Conservation (phyloP, 2,329 filamentous ascomycete species). For the Apiospora koreana region DNA sequence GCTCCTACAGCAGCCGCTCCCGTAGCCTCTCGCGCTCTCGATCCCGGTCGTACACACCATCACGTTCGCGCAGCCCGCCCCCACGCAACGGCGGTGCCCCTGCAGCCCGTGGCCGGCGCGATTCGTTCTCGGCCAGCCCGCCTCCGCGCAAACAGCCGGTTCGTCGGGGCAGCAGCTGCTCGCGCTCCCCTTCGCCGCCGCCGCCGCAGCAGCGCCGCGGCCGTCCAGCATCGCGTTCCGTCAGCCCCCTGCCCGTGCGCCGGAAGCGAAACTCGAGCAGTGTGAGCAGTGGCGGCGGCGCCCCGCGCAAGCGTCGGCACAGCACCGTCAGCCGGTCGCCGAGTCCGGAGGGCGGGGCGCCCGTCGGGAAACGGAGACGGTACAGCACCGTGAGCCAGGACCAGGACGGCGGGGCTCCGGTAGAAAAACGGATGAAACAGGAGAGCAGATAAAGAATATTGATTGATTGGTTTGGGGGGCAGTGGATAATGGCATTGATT, state of each 20-base stretch:
- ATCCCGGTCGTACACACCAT: slow-evolving; percentile 18
- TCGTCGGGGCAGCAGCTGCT: slow-evolving; percentile 12
- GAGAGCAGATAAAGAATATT: not conserved
- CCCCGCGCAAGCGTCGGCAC: slow-evolving; percentile 13
- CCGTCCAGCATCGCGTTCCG: slow-evolving; percentile 14
- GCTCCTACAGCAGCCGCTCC: slow-evolving; percentile 17
- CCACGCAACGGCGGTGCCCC: slow-evolving; percentile 13
- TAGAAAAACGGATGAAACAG: slow-evolving; percentile 9
- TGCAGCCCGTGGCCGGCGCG: slow-evolving; percentile 20
- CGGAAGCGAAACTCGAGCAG: slow-evolving; percentile 17
- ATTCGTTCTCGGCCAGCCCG: slow-evolving; percentile 23
- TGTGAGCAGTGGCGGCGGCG: slow-evolving; percentile 12
- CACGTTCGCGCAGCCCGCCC: slow-evolving; percentile 22
- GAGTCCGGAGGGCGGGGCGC: slow-evolving; percentile 16
- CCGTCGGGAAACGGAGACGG: slow-evolving; percentile 16
- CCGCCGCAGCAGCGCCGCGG: slow-evolving; percentile 12
- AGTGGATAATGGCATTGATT: not conserved
- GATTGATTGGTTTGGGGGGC: not conserved
- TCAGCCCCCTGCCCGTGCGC: slow-evolving; percentile 9
- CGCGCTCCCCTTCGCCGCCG: slow-evolving; percentile 16
- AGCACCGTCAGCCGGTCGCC: slow-evolving; percentile 16
- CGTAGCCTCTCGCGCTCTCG: slow-evolving; percentile 19
- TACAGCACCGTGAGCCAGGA: slow-evolving; percentile 16
- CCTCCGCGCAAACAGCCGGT: slow-evolving; percentile 16
- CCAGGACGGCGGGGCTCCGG: slow-evolving; percentile 12